A percentile compares a stretch with the other conserved stretches of the same genome.
Evolutionary conservation across 495 filamentous ascomycete genomes (phyloP).

Genomic region (Poronia punctata): DNA sequence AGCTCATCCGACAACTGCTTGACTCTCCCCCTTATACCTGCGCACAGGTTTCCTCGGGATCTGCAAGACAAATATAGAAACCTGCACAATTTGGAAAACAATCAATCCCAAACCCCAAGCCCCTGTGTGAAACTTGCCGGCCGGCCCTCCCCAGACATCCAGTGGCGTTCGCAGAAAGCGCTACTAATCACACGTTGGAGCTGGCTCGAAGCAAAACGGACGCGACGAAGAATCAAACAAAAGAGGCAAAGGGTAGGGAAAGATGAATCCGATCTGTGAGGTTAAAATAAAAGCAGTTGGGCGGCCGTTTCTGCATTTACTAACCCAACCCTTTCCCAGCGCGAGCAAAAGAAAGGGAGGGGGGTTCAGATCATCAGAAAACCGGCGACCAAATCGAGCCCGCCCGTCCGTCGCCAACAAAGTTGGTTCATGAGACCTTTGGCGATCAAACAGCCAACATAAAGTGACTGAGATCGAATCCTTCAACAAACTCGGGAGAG

Average conservation of each 20-base stretch:
- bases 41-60: conserved; percentile 11
- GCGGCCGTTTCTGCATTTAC: not conserved
- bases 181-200: conserved; percentile 6
- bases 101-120: not conserved
- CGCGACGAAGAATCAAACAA: conserved; percentile 7
- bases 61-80: not conserved
- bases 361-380: not conserved
- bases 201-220: conserved; percentile 9
- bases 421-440: not conserved
- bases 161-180: conserved; percentile 4
- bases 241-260: not conserved
- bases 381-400: not conserved
- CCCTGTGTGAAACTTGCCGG: conserved; percentile 9
- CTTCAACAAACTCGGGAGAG: too few species aligned
- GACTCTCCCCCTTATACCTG: conserved; percentile 12
- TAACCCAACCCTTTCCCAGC: not conserved
- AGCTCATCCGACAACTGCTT: conserved; percentile 5
- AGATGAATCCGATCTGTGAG: too few species aligned
- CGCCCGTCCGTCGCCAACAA: not conserved
- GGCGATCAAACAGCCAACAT: too few species aligned
- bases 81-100: not conserved
- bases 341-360: not conserved
- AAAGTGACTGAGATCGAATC: too few species aligned
- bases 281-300: too few species aligned
- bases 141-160: conserved; percentile 11